Conservation (phyloP, 495 filamentous ascomycete species). For the Cercophora newfieldiana region DNA sequence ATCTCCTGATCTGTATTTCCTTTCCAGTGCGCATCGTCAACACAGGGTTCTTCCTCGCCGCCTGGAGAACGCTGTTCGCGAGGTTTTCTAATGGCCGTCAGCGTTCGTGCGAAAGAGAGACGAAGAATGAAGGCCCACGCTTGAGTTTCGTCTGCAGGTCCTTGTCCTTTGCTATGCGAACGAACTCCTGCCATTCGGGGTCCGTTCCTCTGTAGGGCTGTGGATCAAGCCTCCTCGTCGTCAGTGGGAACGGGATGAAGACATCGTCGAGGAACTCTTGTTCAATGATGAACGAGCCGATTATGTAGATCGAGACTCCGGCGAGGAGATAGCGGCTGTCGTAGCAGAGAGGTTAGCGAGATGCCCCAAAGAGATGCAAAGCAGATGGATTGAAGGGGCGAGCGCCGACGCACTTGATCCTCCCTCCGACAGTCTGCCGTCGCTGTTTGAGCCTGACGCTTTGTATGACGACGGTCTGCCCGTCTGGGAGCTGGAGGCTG, state of each 20-base stretch:
- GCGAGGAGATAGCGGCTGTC: neutral
- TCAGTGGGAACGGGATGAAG: slow-evolving; percentile 66
- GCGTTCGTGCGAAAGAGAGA: neutral
- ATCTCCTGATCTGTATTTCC: slow-evolving; percentile 27
- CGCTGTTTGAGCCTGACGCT: slow-evolving; percentile 36
- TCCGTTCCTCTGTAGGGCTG: slow-evolving; percentile 58
- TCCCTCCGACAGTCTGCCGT: neutral
- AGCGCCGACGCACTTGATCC: slow-evolving; percentile 1
- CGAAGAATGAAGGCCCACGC: slow-evolving; percentile 39
- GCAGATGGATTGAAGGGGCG: neutral
- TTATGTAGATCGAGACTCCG: neutral
- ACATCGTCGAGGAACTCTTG: slow-evolving; percentile 39
- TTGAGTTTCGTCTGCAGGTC: slow-evolving; percentile 48
- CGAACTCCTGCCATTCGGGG: slow-evolving; percentile 71
- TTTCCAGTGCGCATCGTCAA: slow-evolving; percentile 22
- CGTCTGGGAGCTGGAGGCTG: slow-evolving; percentile 11
- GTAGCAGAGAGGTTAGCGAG: neutral
- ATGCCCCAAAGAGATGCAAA: neutral
- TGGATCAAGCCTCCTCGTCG: slow-evolving; percentile 43
- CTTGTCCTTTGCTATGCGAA: slow-evolving; percentile 56
- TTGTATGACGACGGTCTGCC: slow-evolving; percentile 32
- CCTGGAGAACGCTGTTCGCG: slow-evolving; percentile 27
- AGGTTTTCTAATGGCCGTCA: slow-evolving; percentile 33
- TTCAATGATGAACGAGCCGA: slow-evolving; percentile 9
- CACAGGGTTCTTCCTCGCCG: slow-evolving; percentile 9